A percentile compares a stretch with the other conserved stretches of the same genome.
Evolutionary conservation across 495 filamentous ascomycete genomes (phyloP).

Genomic region (Neurospora sp.): DNA sequence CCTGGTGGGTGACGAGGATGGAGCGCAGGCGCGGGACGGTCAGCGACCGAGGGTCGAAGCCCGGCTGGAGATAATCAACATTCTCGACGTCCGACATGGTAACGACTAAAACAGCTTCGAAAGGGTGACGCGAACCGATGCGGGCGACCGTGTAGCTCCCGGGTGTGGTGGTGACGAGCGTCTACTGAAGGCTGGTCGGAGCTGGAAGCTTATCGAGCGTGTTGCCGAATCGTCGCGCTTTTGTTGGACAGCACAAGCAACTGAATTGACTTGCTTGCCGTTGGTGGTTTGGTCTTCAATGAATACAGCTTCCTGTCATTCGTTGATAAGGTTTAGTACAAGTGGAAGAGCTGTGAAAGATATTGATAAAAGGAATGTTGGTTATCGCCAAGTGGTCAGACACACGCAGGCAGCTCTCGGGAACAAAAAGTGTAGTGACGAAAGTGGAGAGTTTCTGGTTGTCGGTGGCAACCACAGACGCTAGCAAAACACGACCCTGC

Average conservation of each 20-base stretch:
- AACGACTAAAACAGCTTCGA: not conserved
- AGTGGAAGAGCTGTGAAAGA: not conserved
- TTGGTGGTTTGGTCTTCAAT: not conserved
- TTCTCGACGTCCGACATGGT: slow-evolving; percentile 56
- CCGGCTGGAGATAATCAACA: slow-evolving; percentile 69
- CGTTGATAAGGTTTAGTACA: not conserved
- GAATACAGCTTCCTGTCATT: not conserved
- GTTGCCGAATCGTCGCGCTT: not conserved
- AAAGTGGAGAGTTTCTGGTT: not conserved
- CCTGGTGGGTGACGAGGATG: slow-evolving; percentile 77
- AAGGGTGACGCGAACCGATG: not conserved
- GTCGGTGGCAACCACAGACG: not conserved
- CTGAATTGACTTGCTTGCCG: not conserved
- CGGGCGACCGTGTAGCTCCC: not conserved
- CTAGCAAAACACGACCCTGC: not conserved
- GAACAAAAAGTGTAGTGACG: not conserved
- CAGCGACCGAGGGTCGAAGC: slow-evolving; percentile 72
- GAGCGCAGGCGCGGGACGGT: slow-evolving; percentile 80
- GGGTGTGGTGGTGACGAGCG: not conserved
- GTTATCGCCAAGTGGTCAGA: not conserved
- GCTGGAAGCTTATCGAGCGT: not conserved
- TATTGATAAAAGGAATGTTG: not conserved
- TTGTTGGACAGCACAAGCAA: not conserved
- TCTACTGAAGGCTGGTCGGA: not conserved
- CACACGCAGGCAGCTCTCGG: not conserved